Base-by-base conservation (phyloP, 441 rosid genomes). In the Populus hybrid region DNA sequence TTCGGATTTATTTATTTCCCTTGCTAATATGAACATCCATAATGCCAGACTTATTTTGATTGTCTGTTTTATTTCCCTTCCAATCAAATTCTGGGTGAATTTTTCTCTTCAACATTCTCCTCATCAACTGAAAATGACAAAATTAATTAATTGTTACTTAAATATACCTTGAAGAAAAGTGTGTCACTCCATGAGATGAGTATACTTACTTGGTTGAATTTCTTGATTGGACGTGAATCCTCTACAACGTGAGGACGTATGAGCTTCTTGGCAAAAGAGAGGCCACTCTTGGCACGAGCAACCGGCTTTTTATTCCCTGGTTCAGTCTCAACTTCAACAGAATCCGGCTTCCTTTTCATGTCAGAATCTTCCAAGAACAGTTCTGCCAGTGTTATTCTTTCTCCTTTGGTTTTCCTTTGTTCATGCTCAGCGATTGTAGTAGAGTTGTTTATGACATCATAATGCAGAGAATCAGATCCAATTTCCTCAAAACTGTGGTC, bases 41-140 rank as follows among this genome's bases (percentile, higher is more conserved):
- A 34, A 74, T 40, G 75, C 40, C 75, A 12, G 61, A 59, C 79
- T 83, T 86, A 79, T 63, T 71, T 71, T 71, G 83, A 72, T 66
- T 63, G 6, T 84, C 85, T 11, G 80, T 73, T 78, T 80, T 82
- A 23, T n/a, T 70, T 26, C 72, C 80, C 75, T 88, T 89, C 69
- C 87, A 82, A 79, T 93, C 89, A 23, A 87, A 74, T 76, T 92
- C 97, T 38, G 98, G 97, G 79, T 94, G 97, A 74, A 94, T 91
- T 87, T 94, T 94, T 86, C 89, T 93, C 86, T 89, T 94, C 79
- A 94, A 34, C 94, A 94, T 88, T 80, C 88, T 90, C 88, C 81
- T 91, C 90, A 92, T 86, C 92, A 94, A 81, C 98, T 94, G 61
- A 36, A 72, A 30, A 28, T 26, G 10, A 34, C 1, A 65, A 5